These are phyloP conservation scores for Cetraspora pellucida DNA, from an alignment of 192 early-diverging fungal species.

Conservation along the genomic window DNA sequence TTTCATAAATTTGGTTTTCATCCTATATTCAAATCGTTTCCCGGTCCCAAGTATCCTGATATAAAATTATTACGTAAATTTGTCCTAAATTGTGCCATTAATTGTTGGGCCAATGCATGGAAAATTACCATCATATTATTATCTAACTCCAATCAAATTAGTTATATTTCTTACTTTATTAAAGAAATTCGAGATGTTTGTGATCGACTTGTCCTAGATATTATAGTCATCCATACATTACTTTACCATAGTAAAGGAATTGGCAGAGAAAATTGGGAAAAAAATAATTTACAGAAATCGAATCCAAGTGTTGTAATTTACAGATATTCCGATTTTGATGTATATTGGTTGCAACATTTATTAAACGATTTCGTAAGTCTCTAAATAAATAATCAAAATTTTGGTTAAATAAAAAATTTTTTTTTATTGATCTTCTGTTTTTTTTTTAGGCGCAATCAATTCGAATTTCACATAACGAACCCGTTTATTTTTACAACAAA, in stretches of 20 bases:
- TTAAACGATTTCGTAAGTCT: too few species aligned
- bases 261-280: too few species aligned
- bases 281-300: too few species aligned
- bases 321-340: too few species aligned
- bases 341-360: too few species aligned
- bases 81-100: not conserved
- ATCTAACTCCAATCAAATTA: not conserved
- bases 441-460: too few species aligned
- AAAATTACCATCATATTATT: not conserved
- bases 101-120: conserved; percentile 19
- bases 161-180: not conserved
- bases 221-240: not conserved
- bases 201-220: not conserved
- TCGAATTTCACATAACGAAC: not conserved
- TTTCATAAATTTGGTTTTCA: not conserved
- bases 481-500: conserved; percentile 46
- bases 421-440: too few species aligned
- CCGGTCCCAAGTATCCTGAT: too few species aligned
- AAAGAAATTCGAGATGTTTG: not conserved
- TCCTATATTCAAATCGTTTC: not conserved
- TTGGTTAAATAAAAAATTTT: too few species aligned
- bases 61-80: not conserved
- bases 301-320: too few species aligned
- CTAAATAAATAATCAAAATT: too few species aligned
- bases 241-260: too few species aligned